Conservation (phyloP, 345 rosid genomes). For the Bretschneidera sinensis region DNA sequence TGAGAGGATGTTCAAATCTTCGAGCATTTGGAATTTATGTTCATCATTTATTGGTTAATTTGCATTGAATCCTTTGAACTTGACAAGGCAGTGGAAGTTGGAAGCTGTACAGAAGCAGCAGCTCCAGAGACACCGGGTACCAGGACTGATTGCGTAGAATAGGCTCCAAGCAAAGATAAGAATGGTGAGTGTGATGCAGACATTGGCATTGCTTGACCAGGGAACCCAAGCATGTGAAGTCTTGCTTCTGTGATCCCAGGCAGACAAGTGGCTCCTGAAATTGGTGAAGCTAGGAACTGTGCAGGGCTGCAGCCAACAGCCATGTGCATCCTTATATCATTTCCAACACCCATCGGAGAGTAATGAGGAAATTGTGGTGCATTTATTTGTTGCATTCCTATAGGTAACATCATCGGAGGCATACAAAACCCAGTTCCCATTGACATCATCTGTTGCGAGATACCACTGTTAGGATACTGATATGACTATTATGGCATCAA, state of each 20-base stretch:
- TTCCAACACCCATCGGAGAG: conserved; percentile 23
- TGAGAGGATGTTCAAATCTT: conserved; percentile 3
- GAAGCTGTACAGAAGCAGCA: conserved; percentile 14
- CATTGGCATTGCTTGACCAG: conserved; percentile 24
- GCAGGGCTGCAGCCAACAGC: conserved; percentile 22
- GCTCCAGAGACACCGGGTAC: conserved; percentile 3
- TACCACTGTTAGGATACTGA: conserved; percentile 1
- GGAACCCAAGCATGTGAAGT: conserved; percentile 22
- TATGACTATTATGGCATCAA: background rate
- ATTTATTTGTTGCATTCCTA: conserved; percentile 31
- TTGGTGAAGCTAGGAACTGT: conserved; percentile 19
- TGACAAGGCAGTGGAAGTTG: conserved; percentile 16
- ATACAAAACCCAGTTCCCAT: conserved; percentile 37
- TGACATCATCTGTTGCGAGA: conserved; percentile 48
- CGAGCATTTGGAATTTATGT: too few relatives aligned
- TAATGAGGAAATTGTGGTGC: conserved; percentile 24
- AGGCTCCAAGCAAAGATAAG: conserved; percentile 15
- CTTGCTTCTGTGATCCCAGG: conserved; percentile 19
- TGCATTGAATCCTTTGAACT: conserved; percentile 15
- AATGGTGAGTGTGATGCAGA: too few relatives aligned
- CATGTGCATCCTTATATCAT: conserved; percentile 35
- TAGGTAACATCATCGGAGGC: conserved; percentile 38
- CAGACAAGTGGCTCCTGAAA: conserved; percentile 16
- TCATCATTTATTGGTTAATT: background rate
- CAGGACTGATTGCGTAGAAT: conserved; percentile 14